Evolutionary conservation across 2,329 filamentous ascomycete species (phyloP).

Genomic region (Macrophomina tecta): DNA sequence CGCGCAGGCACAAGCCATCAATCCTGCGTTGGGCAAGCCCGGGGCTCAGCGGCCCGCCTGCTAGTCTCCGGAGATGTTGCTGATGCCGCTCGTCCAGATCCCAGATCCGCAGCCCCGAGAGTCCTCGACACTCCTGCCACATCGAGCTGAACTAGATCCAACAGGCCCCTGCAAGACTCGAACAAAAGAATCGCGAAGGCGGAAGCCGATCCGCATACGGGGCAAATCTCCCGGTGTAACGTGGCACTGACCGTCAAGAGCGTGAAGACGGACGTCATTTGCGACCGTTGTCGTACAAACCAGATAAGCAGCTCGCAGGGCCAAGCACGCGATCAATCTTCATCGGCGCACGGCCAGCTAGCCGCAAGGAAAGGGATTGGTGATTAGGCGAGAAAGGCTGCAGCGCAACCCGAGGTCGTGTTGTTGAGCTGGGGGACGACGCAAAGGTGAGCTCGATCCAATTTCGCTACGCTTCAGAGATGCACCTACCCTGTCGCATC

Average conservation of each 20-base stretch:
- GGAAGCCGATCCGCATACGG: conserved; percentile 12
- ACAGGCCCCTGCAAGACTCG: conserved; percentile 15
- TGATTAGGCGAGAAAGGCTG: conserved; percentile 17
- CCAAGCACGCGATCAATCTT: conserved; percentile 21
- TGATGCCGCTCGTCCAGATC: conserved; percentile 8
- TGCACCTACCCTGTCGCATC: conserved; percentile 20
- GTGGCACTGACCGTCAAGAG: conserved; percentile 16
- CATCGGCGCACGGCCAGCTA: conserved; percentile 25
- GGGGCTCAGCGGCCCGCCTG: background rate
- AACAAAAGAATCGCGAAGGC: conserved; percentile 24
- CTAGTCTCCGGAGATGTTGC: background rate
- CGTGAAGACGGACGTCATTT: conserved; percentile 29
- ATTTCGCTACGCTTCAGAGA: conserved; percentile 28
- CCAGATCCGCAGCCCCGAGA: background rate
- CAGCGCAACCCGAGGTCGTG: conserved; percentile 24
- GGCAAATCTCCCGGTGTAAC: conserved; percentile 26
- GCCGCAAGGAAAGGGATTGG: conserved; percentile 14
- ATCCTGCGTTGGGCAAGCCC: background rate
- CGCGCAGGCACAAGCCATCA: background rate
- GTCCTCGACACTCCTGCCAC: background rate
- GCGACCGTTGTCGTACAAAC: conserved; percentile 23
- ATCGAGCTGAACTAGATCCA: conserved; percentile 15
- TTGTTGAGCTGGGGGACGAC: conserved; percentile 21
- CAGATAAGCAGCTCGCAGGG: conserved; percentile 15
- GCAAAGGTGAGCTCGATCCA: conserved; percentile 27